Evolutionary conservation across 2,329 filamentous ascomycete genomes (phyloP).

Genomic region (Ophiostoma sp.): DNA sequence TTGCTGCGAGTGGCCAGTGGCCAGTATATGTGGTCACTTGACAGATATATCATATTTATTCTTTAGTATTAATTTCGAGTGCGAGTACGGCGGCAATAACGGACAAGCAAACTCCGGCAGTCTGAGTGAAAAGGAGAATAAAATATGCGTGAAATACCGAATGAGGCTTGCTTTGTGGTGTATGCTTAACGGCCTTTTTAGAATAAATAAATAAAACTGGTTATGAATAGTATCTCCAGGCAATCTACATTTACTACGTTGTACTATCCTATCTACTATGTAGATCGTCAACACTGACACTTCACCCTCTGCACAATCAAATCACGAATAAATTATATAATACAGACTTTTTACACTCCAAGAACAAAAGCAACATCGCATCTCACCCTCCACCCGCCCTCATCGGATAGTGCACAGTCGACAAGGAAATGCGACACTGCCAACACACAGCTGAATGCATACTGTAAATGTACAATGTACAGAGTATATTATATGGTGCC

Average conservation of each 20-base stretch:
- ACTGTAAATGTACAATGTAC: not conserved
- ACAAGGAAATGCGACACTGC: not conserved
- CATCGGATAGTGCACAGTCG: not conserved
- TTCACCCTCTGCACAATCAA: too few relatives aligned
- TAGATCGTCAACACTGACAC: too few relatives aligned
- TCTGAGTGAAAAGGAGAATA: not conserved
- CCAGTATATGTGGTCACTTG: not conserved
- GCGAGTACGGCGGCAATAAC: not conserved
- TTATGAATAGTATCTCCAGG: not conserved
- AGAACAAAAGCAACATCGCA: not conserved
- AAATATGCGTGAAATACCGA: not conserved
- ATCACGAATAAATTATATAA: too few relatives aligned
- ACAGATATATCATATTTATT: not conserved
- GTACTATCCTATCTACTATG: too few relatives aligned
- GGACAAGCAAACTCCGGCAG: conserved; percentile 1
- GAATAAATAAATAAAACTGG: too few relatives aligned
- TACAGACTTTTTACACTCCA: too few relatives aligned
- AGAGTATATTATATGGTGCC: too few relatives aligned
- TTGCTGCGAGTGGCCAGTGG: not conserved
- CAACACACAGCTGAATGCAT: conserved; percentile 6
- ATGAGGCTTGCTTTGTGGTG: not conserved
- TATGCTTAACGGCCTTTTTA: not conserved
- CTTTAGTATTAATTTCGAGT: not conserved
- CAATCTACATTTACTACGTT: too few relatives aligned
- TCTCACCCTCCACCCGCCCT: not conserved